Percentiles rank a stretch among this genome's conserved stretches.
These are phyloP conservation scores for Pholiota adiposa DNA, from an alignment of 1,284 basidiomycete genomes.

Conservation along the genomic window DNA sequence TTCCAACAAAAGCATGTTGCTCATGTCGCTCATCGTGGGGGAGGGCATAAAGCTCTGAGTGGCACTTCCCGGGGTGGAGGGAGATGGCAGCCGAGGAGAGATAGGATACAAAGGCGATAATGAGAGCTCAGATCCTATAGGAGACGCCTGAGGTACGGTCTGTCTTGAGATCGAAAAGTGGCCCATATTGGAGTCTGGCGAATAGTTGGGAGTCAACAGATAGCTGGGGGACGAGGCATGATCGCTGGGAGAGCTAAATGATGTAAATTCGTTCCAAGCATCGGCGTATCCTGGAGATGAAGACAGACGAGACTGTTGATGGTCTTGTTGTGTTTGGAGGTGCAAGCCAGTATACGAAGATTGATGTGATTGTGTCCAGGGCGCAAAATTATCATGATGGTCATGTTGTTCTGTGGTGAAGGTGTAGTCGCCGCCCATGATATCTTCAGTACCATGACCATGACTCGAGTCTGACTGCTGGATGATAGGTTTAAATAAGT, in stretches of 20 bases:
- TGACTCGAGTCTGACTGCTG: slow-evolving; percentile 7
- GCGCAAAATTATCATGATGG: background rate
- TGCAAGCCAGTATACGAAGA: background rate
- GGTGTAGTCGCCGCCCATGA: slow-evolving; percentile 18
- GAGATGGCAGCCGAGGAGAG: slow-evolving; percentile 19
- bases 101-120: slow-evolving; percentile 22
- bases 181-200: slow-evolving; percentile 14
- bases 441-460: slow-evolving; percentile 9
- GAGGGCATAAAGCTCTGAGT: slow-evolving; percentile 17
- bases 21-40: slow-evolving; percentile 15
- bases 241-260: background rate
- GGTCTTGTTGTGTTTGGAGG: background rate
- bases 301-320: background rate
- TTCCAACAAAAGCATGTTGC: slow-evolving; percentile 17
- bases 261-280: background rate
- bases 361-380: background rate
- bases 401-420: slow-evolving; percentile 17
- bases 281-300: slow-evolving; percentile 1
- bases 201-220: slow-evolving; percentile 11
- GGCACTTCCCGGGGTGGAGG: slow-evolving; percentile 21
- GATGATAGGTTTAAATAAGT: background rate
- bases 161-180: slow-evolving; percentile 8
- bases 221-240: slow-evolving; percentile 8
- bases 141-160: slow-evolving; percentile 15
- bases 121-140: slow-evolving; percentile 19